Percentiles rank a stretch among this genome's conserved stretches.
Conservation (phyloP, 169 alveolate genomes). For the Perkinsus marinus region DNA sequence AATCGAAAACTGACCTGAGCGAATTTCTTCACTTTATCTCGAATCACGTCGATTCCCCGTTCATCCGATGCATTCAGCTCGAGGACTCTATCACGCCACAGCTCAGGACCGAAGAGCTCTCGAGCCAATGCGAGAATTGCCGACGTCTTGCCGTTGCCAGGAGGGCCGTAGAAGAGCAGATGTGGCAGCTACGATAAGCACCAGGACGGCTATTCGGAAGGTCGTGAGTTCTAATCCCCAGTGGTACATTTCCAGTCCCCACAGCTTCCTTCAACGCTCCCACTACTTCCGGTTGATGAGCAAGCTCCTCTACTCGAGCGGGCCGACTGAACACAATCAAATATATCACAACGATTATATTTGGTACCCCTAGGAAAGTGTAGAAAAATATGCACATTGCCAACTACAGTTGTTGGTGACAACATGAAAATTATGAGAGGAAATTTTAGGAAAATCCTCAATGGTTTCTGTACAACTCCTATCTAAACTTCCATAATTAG, state of each 20-base stretch:
- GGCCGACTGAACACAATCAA: neutral
- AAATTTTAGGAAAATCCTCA: too few species aligned
- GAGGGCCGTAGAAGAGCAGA: constrained; percentile 92
- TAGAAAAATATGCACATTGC: too few species aligned
- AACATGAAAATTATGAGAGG: neutral
- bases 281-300: neutral
- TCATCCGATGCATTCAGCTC: constrained; percentile 97
- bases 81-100: constrained; percentile 74
- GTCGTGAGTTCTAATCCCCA: neutral
- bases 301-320: neutral
- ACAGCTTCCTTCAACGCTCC: neutral
- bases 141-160: constrained; percentile 97
- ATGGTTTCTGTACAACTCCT: too few species aligned
- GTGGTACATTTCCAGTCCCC: neutral
- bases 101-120: constrained; percentile 78
- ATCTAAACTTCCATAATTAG: too few species aligned
- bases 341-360: neutral
- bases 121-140: constrained; percentile 88
- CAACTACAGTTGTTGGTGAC: neutral
- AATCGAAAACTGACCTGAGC: constrained; percentile 35
- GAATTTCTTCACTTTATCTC: constrained; percentile 89
- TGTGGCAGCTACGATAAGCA: constrained; percentile 72
- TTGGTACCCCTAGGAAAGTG: neutral
- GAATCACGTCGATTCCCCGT: constrained; percentile 85
- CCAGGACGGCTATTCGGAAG: neutral